phyloP scores from a whole-genome alignment of 805 yeast species.

The Saccharomycopsis schoenii region DNA sequence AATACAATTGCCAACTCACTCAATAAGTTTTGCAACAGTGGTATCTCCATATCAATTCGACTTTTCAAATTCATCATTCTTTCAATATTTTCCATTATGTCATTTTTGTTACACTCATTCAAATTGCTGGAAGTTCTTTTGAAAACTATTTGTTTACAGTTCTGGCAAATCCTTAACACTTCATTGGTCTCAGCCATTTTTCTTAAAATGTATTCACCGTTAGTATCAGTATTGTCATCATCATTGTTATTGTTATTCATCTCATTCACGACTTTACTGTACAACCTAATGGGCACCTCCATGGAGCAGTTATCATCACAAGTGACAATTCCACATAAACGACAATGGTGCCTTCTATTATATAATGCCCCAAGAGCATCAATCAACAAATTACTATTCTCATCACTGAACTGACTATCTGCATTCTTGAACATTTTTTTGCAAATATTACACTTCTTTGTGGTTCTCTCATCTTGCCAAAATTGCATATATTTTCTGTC shows the following conservation, averaged over 20 bases:
- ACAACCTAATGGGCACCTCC: conserved; percentile 42
- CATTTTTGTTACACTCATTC: background rate
- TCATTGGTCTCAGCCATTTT: conserved; percentile 12
- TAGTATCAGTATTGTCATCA: background rate
- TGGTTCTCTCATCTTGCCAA: conserved; percentile 54
- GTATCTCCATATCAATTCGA: conserved; percentile 20
- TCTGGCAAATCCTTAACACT: conserved; percentile 51
- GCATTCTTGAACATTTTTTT: conserved; percentile 34
- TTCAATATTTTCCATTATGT: conserved; percentile 6
- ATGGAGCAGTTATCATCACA: conserved; percentile 78
- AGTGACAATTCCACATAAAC: conserved; percentile 75
- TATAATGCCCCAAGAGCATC: conserved; percentile 28
- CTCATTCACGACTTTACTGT: conserved; percentile 10
- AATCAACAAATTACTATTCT: background rate
- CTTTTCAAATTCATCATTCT: conserved; percentile 22
- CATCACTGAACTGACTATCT: background rate
- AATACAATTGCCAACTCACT: background rate
- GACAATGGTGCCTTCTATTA: conserved; percentile 78
- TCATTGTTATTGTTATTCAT: background rate
- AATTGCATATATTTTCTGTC: conserved; percentile 29
- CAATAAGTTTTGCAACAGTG: conserved; percentile 14
- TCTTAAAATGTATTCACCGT: background rate
- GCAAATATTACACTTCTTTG: conserved; percentile 56
- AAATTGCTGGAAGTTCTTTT: conserved; percentile 30
- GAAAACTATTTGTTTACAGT: conserved; percentile 57